These are phyloP conservation scores for Plenodomus lindquistii DNA, from an alignment of 2,329 filamentous ascomycete genomes.

Conservation along the genomic window DNA sequence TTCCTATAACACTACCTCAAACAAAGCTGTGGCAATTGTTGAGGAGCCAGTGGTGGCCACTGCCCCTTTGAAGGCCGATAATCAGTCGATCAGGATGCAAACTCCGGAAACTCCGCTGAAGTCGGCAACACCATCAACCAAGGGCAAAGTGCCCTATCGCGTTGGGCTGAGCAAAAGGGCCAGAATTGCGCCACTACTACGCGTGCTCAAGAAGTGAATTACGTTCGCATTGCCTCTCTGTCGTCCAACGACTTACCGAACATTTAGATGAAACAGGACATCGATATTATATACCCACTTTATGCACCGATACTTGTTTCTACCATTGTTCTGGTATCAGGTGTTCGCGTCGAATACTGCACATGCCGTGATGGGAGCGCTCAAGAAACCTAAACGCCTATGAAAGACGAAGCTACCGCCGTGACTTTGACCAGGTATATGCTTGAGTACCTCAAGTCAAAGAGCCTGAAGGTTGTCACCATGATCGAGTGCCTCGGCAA, in stretches of 20 bases:
- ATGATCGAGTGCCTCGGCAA: slow-evolving; percentile 55
- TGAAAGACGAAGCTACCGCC: slow-evolving; percentile 52
- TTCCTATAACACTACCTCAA: neutral
- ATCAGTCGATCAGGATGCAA: neutral
- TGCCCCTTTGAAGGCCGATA: neutral
- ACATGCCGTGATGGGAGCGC: slow-evolving; percentile 32
- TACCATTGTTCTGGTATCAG: neutral
- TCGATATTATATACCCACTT: slow-evolving; percentile 14
- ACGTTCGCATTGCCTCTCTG: neutral
- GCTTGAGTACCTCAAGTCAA: slow-evolving; percentile 44
- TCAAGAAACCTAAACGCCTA: too few species aligned
- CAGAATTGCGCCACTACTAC: slow-evolving; percentile 54
- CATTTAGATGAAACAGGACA: slow-evolving; percentile 1
- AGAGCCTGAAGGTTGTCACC: slow-evolving; percentile 51
- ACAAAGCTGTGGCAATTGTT: neutral
- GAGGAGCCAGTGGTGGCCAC: neutral
- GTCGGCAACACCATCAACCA: slow-evolving; percentile 21
- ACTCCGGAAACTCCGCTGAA: slow-evolving; percentile 19
- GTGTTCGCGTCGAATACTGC: too few species aligned
- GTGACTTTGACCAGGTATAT: slow-evolving; percentile 49
- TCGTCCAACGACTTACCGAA: slow-evolving; percentile 7
- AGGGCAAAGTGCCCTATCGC: slow-evolving; percentile 49
- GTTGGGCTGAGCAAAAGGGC: slow-evolving; percentile 55
- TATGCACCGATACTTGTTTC: slow-evolving; percentile 2
- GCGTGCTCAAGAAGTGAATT: slow-evolving; percentile 50